phyloP scores from a whole-genome alignment of 441 rosid species.

The Isatis lusitanica region DNA sequence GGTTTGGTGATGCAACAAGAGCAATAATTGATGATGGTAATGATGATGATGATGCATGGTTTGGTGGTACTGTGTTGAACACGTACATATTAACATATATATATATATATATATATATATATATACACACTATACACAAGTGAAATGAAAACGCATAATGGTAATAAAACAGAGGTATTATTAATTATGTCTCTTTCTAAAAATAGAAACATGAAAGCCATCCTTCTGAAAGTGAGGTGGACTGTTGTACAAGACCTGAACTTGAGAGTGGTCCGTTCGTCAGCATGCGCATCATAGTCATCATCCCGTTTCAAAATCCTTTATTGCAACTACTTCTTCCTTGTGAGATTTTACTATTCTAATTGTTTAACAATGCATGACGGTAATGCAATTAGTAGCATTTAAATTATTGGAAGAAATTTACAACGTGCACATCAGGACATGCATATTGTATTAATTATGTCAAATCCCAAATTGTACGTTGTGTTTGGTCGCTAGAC shows the following conservation, averaged over 20 bases:
- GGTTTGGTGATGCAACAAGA: conserved; percentile 31
- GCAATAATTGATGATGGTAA: conserved; percentile 32
- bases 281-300: conserved; percentile 32
- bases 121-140: background rate
- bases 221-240: conserved; percentile 36
- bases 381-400: background rate
- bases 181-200: conserved; percentile 33
- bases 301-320: conserved; percentile 7
- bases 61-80: conserved; percentile 8
- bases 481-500: background rate
- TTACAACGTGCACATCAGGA: background rate
- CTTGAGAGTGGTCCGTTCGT: conserved; percentile 32
- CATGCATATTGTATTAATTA: background rate
- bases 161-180: conserved; percentile 24
- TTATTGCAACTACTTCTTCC: conserved; percentile 6
- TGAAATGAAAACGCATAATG: conserved; percentile 14
- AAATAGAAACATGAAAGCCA: conserved; percentile 33
- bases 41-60: conserved; percentile 17
- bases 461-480: background rate
- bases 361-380: background rate
- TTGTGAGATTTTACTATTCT: background rate
- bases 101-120: no score
- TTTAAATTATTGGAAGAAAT: background rate
- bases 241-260: conserved; percentile 32
- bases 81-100: no score